Conservation (phyloP, 768 basidiomycete species). For the Lentinula boryana region DNA sequence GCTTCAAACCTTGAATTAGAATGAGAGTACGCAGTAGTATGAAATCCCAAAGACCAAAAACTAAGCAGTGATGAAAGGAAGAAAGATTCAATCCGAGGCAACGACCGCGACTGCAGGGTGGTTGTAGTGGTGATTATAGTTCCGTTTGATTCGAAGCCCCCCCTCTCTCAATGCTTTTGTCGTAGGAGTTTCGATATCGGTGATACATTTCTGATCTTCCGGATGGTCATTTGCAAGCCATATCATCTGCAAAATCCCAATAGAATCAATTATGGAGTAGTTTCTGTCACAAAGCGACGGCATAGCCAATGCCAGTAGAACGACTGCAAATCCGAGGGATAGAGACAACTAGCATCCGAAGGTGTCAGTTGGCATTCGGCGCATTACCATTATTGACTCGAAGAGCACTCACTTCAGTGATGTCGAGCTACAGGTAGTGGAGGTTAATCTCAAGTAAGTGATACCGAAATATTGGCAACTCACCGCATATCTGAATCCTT, state of each 20-base stretch:
- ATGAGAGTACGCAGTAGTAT: too few species aligned
- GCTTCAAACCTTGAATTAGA: too few species aligned
- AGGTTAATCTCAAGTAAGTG: neutral
- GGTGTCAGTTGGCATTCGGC: neutral
- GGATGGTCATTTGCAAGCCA: neutral
- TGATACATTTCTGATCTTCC: neutral
- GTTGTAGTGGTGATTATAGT: neutral
- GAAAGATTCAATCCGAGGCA: too few species aligned
- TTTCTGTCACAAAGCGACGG: neutral
- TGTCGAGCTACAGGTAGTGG: neutral
- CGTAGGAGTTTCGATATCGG: neutral
- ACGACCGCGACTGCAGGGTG: too few species aligned
- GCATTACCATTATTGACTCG: neutral
- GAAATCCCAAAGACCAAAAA: too few species aligned
- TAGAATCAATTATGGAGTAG: neutral
- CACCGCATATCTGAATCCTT: neutral
- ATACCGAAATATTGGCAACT: neutral
- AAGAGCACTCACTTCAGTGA: neutral
- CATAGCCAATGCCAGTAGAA: neutral
- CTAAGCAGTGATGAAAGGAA: too few species aligned
- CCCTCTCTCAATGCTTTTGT: neutral
- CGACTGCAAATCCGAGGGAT: neutral
- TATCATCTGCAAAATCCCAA: constrained; percentile 5
- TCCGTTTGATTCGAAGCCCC: neutral
- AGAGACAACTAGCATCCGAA: neutral